Evolutionary conservation across 305 asterid species (phyloP), one percentile per base, ranked within the genome.

Genomic region (Fraxinus angustifolia): DNA sequence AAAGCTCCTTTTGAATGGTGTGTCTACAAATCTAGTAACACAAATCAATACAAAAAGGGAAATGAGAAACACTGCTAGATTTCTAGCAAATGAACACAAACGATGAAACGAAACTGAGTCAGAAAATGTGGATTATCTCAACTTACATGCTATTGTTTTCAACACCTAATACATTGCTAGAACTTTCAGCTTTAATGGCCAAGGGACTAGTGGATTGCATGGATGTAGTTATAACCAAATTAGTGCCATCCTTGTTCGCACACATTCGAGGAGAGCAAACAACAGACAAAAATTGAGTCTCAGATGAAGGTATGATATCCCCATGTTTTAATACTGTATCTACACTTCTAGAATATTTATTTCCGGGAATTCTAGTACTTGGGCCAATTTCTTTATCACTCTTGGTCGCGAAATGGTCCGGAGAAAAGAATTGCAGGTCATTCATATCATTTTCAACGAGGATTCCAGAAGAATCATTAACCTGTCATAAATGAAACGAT

Each of bases 101-200:
- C 67, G 70, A 53, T 53, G 65, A 53, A 53, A 53, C 26, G 65
- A 36, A 71, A 40, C 33, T 58, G 67, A 75, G 73, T 62, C 38
- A 42, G 67, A 76, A 73, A 38, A 78, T 79, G 48, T 30, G 70
- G 82, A 50, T 73, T 12, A 48, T 79, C 45, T 78, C 42, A 77
- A 83, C 96, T 91, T 93, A 96, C 99, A 90, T 89, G 92, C 83
- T 90, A 68, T 85, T 86, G 86, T 83, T 91, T 84, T 90, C 95
- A 78, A 77, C 85, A 67, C 79, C 88, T 82, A 79, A 81, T 83
- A 86, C 87, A 81, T 83, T 93, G 85, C 91, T 87, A 76, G 91
- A 85, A 88, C 79, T 87, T 88, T 86, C 91, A 45, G 80, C 91
- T 81, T 86, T 89, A 85, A 84, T 90, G 82, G 75, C 90, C 80